Conservation (phyloP, 2,329 filamentous ascomycete genomes). For the Huntiella omanensis region DNA sequence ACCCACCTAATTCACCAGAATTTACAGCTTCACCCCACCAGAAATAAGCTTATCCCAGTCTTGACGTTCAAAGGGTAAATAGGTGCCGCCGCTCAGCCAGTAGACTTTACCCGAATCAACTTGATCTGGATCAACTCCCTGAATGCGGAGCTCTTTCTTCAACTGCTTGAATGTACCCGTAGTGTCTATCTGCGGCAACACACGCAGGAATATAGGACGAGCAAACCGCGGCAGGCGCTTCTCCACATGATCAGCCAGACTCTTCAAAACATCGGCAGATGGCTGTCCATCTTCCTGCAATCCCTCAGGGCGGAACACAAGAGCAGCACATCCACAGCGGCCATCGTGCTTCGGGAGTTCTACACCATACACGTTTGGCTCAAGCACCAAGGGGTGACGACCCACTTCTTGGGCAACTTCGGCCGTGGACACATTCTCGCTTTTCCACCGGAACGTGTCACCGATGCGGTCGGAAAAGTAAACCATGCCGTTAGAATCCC, state of each 20-base stretch:
- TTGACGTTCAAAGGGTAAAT: conserved; percentile 43
- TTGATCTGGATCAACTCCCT: conserved; percentile 48
- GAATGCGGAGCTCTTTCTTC: conserved; percentile 51
- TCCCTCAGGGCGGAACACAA: conserved; percentile 32
- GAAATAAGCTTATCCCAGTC: conserved; percentile 53
- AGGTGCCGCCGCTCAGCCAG: conserved; percentile 48
- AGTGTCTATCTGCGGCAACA: conserved; percentile 40
- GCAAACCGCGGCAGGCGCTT: conserved; percentile 52
- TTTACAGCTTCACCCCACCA: conserved; percentile 50
- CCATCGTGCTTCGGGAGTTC: conserved; percentile 64
- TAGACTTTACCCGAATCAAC: conserved; percentile 28
- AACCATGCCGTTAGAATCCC: conserved; percentile 49
- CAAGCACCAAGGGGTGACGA: conserved; percentile 43
- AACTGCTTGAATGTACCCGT: conserved; percentile 85
- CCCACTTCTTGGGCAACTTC: conserved; percentile 66
- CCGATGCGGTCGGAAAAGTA: conserved; percentile 71
- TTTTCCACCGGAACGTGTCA: conserved; percentile 66
- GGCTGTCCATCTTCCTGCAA: conserved; percentile 21
- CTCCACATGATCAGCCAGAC: conserved; percentile 40
- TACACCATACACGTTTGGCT: conserved; percentile 79
- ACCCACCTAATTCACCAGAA: neutral
- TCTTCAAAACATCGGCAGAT: conserved; percentile 28
- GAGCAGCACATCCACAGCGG: conserved; percentile 60
- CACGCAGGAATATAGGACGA: conserved; percentile 56
- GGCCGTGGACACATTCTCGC: conserved; percentile 63